These are phyloP conservation scores for Coemansia sp. DNA, from an alignment of 192 early-diverging fungal genomes.

Conservation along the genomic window DNA sequence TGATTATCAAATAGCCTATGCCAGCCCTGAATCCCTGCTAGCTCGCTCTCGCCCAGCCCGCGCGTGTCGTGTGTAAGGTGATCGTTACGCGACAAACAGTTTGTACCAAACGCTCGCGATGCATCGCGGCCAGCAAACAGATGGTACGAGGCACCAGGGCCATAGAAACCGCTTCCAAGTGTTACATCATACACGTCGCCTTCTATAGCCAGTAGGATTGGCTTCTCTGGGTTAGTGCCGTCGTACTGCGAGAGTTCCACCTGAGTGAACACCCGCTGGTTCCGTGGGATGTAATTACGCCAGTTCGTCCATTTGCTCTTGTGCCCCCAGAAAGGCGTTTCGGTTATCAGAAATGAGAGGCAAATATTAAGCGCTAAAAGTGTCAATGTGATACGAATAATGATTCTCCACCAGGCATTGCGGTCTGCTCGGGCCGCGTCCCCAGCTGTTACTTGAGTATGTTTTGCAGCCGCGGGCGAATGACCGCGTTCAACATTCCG, in stretches of 20 bases:
- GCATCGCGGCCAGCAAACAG: constrained; percentile 93
- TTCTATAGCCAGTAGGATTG: constrained; percentile 87
- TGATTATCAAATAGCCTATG: constrained; percentile 84
- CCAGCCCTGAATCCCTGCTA: constrained; percentile 80
- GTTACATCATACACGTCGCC: constrained; percentile 96
- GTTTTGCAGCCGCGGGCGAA: neutral
- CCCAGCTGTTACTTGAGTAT: neutral
- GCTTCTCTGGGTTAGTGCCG: constrained; percentile 75
- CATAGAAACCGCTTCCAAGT: constrained; percentile 73
- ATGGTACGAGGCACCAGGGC: constrained; percentile 72
- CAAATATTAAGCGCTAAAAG: constrained; percentile 43
- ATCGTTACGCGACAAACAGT: constrained; percentile 76
- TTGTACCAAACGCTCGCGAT: constrained; percentile 90
- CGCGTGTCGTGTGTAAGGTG: constrained; percentile 94
- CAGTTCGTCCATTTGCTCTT: constrained; percentile 69
- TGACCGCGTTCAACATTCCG: neutral
- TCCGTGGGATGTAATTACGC: constrained; percentile 68
- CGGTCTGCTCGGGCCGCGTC: constrained; percentile 1
- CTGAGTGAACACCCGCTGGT: constrained; percentile 67
- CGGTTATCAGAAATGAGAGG: constrained; percentile 69
- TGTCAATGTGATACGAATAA: constrained; percentile 28
- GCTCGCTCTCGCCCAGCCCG: constrained; percentile 71
- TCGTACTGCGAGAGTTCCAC: constrained; percentile 81
- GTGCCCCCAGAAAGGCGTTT: constrained; percentile 75
- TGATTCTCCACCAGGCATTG: constrained; percentile 41